Percentiles rank a stretch among this genome's conserved stretches.
phyloP scores from a whole-genome alignment of 177 flowering plant species.

The Vitis hybrid region DNA sequence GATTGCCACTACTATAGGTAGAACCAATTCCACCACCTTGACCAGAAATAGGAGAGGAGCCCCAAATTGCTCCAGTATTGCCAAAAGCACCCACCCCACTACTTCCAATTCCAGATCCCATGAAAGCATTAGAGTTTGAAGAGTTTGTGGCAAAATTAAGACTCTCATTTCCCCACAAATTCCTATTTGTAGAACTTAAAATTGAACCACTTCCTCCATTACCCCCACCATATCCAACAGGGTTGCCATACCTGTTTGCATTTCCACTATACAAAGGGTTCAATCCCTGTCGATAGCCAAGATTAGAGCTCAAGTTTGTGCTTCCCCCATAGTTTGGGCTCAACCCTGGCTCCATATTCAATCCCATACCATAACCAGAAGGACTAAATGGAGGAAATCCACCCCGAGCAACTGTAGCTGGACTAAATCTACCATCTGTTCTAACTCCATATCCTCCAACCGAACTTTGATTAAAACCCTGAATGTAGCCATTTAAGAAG shows the following conservation, averaged over 20 bases:
- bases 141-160: conserved; percentile 33
- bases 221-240: conserved; percentile 41
- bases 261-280: conserved; percentile 48
- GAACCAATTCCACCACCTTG: conserved; percentile 50
- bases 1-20: conserved; percentile 32
- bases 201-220: conserved; percentile 46
- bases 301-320: conserved; percentile 32
- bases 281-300: conserved; percentile 53
- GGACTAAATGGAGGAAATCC: conserved; percentile 67
- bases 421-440: conserved; percentile 59
- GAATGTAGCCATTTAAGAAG: conserved; percentile 44
- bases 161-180: conserved; percentile 60
- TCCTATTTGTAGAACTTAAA: conserved; percentile 36
- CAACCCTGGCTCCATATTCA: conserved; percentile 56
- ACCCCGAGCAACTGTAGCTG: conserved; percentile 44
- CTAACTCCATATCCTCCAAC: conserved; percentile 50
- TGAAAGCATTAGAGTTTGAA: conserved; percentile 32
- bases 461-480: conserved; percentile 43
- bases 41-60: conserved; percentile 40
- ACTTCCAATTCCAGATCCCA: conserved; percentile 50
- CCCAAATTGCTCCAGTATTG: conserved; percentile 62
- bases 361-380: conserved; percentile 47
- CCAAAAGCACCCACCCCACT: conserved; percentile 45
- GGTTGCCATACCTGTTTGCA: conserved; percentile 43
- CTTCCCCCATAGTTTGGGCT: conserved; percentile 46